Evolutionary conservation across 169 alveolate species (phyloP).

Genomic region (Cryptosporidium muris): DNA sequence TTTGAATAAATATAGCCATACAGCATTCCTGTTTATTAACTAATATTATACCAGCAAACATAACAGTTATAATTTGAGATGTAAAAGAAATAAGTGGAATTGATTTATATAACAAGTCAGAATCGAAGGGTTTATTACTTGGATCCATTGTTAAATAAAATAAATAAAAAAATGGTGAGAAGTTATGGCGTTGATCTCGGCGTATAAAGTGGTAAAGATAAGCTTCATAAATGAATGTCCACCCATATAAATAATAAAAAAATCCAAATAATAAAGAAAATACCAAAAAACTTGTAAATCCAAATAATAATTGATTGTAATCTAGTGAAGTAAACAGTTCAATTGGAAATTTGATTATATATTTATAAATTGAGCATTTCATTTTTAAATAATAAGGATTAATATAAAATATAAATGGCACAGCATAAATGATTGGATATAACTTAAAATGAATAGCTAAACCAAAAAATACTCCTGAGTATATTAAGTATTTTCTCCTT

Average conservation of each 20-base stretch:
- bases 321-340: slow-evolving; percentile 72
- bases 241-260: slow-evolving; percentile 90
- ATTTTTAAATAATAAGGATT: slow-evolving; percentile 72
- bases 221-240: slow-evolving; percentile 91
- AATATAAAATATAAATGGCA: slow-evolving; percentile 82
- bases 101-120: slow-evolving; percentile 70
- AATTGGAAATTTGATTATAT: slow-evolving; percentile 43
- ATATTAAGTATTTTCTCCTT: slow-evolving; percentile 67
- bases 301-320: slow-evolving; percentile 77
- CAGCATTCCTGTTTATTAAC: slow-evolving; percentile 76
- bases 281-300: slow-evolving; percentile 79
- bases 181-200: slow-evolving; percentile 97
- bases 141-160: slow-evolving; percentile 86
- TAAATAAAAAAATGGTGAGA: slow-evolving; percentile 93
- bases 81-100: slow-evolving; percentile 79
- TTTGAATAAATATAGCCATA: slow-evolving; percentile 82
- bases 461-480: slow-evolving; percentile 90
- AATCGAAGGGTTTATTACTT: slow-evolving; percentile 65
- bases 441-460: slow-evolving; percentile 94
- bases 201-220: slow-evolving; percentile 94
- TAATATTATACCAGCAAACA: slow-evolving; percentile 76
- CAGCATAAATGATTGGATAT: slow-evolving; percentile 96
- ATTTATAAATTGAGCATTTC: slow-evolving; percentile 60
- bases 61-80: slow-evolving; percentile 80
- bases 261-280: slow-evolving; percentile 76